Conservation (phyloP, 345 rosid species). For the Aquilaria malaccensis region DNA sequence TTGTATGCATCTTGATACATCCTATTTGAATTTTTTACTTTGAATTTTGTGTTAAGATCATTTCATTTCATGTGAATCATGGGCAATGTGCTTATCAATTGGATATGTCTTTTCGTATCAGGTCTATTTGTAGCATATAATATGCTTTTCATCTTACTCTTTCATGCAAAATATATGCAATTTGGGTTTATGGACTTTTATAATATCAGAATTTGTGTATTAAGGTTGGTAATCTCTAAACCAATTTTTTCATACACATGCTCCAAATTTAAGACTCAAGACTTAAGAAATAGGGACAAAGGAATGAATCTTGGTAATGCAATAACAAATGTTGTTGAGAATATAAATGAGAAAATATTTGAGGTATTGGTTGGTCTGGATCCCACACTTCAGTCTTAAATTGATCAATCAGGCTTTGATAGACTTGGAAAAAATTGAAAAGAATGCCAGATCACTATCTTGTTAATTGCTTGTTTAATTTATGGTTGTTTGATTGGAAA, state of each 20-base stretch:
- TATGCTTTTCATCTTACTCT: no score
- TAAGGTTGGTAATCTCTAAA: not conserved
- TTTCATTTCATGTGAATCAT: no score
- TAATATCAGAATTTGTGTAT: no score
- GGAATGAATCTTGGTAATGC: conserved; percentile 84
- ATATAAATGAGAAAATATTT: conserved; percentile 76
- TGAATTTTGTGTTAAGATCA: no score
- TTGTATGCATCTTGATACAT: no score
- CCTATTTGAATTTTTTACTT: no score
- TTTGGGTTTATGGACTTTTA: not conserved
- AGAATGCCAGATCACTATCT: conserved; percentile 46
- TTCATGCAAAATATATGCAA: not conserved
- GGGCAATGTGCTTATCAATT: no score
- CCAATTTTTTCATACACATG: conserved; percentile 1
- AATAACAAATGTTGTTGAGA: conserved; percentile 85
- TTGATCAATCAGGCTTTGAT: conserved; percentile 84
- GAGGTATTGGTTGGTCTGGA: conserved; percentile 94
- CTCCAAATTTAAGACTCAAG: conserved; percentile 82
- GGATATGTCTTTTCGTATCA: no score
- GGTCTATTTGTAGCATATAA: no score
- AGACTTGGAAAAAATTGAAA: conserved; percentile 93
- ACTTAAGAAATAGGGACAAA: conserved; percentile 91
- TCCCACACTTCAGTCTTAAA: conserved; percentile 79
- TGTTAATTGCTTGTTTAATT: not conserved
- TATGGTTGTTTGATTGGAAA: not conserved